Evolutionary conservation across 108 stramenopile species (phyloP), one percentile per base, ranked within the genome.

Genomic region (Nitzschia sp.): DNA sequence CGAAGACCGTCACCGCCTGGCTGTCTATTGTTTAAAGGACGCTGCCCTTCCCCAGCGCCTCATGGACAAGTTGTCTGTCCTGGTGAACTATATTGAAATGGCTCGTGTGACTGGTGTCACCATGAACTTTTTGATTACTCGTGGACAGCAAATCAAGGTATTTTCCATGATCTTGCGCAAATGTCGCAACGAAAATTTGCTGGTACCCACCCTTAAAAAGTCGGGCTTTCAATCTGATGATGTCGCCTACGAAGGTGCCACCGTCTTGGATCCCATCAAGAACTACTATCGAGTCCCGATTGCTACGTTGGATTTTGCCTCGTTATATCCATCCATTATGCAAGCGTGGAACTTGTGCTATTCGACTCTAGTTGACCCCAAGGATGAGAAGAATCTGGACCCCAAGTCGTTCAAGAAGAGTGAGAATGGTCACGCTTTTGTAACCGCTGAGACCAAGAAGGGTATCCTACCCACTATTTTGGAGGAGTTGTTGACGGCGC

Each of bases 81-180:
- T 99, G 33, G 94, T 99, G 34, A 99, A 99, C 85, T 98, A 98
- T 89, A 79, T 99, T 54, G 99, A 99, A 68, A 99, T 99, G 99
- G 99, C 99, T 15, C 92, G 99, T 64, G 99, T 99, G 58, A 98
- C 98, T 1, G 99, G 99, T 29, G 99, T 99, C 23, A 98, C 99
- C 23, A 80, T 98, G 77, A 88, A 83, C 45, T 99, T 97, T 66
- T 74, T 99, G 33, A 95, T 99, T 53, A 77, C 94, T 11, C 88
- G 99, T 34, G 99, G 99, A 4, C 98, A 99, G 82, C 99, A 99
- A 84, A 98, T 99, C 84, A 99, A 99, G 79, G 99, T 99, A 33
- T 97, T 95, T 79, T 85, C 83, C 66, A 99, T 99, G 99, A 91
- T 99, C 71, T 72, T 98, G 65, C 83, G 99, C 46, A 98, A 98